phyloP scores from a whole-genome alignment of 768 basidiomycete species.

The Agrocybe praecox region DNA sequence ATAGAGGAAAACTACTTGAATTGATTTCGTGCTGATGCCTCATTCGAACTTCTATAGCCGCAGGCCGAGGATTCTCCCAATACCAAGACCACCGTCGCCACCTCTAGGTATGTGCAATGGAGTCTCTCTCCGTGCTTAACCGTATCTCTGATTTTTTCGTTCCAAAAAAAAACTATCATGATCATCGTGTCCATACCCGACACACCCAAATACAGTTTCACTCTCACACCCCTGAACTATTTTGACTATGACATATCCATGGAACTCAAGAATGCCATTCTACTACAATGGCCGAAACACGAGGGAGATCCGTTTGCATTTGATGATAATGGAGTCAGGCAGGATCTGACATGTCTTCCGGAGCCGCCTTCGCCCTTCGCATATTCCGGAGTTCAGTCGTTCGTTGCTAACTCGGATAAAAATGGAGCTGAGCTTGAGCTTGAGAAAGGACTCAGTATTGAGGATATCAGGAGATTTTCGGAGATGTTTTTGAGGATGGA shows the following conservation, averaged over 20 bases:
- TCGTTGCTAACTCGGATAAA: background rate
- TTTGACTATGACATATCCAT: slow-evolving; percentile 66
- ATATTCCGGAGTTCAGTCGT: slow-evolving; percentile 10
- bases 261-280: slow-evolving; percentile 55
- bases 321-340: slow-evolving; percentile 58
- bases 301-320: slow-evolving; percentile 40
- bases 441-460: slow-evolving; percentile 1
- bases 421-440: background rate
- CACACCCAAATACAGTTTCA: slow-evolving; percentile 38
- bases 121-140: background rate
- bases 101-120: slow-evolving; percentile 44
- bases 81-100: slow-evolving; percentile 57
- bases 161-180: too few species aligned
- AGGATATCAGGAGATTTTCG: slow-evolving; percentile 5
- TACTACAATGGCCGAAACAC: slow-evolving; percentile 40
- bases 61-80: slow-evolving; percentile 68
- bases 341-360: slow-evolving; percentile 27
- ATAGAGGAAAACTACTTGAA: too few species aligned
- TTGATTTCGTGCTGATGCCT: too few species aligned
- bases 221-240: slow-evolving; percentile 65
- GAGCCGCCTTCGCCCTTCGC: slow-evolving; percentile 23
- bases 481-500: slow-evolving; percentile 19
- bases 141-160: background rate
- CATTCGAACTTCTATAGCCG: too few species aligned
- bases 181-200: too few species aligned